Conservation (phyloP, 2,329 filamentous ascomycete species). For the Fusarium albidum region DNA sequence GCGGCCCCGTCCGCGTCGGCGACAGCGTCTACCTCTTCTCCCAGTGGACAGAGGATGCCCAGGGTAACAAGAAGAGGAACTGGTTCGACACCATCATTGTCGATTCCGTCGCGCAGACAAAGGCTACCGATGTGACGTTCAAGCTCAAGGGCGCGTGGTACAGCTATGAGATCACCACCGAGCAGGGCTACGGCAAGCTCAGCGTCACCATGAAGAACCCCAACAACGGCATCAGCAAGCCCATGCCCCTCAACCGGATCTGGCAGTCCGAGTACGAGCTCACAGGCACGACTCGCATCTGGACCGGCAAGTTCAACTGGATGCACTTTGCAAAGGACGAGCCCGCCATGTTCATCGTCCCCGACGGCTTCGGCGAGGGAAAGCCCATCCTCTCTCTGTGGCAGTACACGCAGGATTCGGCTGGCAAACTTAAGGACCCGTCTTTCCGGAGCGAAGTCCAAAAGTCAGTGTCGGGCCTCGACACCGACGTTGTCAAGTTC, state of each 20-base stretch:
- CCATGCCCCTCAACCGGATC: conserved; percentile 9
- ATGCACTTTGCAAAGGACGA: conserved; percentile 16
- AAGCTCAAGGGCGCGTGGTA: conserved; percentile 13
- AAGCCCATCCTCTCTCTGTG: conserved; percentile 30
- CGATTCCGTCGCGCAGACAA: conserved; percentile 6
- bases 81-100: conserved; percentile 25
- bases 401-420: conserved; percentile 24
- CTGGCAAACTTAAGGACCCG: conserved; percentile 7
- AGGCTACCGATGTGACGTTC: conserved; percentile 9
- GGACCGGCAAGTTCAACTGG: conserved; percentile 36
- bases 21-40: conserved; percentile 35
- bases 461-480: neutral
- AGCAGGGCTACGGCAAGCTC: conserved; percentile 20
- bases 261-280: conserved; percentile 23
- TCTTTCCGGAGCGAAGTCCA: conserved; percentile 6
- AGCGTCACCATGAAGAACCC: conserved; percentile 24
- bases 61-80: conserved; percentile 26
- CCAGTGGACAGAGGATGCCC: conserved; percentile 23
- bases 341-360: conserved; percentile 29
- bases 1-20: conserved; percentile 27
- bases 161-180: conserved; percentile 19
- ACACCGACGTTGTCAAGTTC: conserved; percentile 13
- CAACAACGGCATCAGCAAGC: neutral
- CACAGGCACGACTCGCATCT: conserved; percentile 11
- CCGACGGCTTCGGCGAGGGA: conserved; percentile 28